A percentile compares a stretch with the other conserved stretches of the same genome.
These are phyloP conservation scores for Metarhizium rileyi DNA, from an alignment of 2,329 filamentous ascomycete species.

Conservation along the genomic window DNA sequence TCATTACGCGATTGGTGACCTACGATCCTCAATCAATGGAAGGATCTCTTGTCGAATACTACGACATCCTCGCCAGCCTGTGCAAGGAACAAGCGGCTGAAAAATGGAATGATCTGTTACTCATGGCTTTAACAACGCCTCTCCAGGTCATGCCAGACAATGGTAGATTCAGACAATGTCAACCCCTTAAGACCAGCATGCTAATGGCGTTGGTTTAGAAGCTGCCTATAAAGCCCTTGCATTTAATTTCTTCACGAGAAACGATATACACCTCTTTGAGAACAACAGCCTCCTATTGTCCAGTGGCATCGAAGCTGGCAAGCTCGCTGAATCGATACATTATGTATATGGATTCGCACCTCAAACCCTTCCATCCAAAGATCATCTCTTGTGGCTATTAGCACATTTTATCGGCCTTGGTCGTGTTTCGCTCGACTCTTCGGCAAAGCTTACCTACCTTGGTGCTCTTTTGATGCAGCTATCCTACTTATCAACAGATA, in stretches of 20 bases:
- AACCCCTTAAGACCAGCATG: background rate
- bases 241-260: constrained; percentile 27
- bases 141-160: constrained; percentile 12
- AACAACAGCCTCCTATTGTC: constrained; percentile 27
- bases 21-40: constrained; percentile 14
- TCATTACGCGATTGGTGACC: constrained; percentile 21
- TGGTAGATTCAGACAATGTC: constrained; percentile 10
- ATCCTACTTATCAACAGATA: constrained; percentile 39
- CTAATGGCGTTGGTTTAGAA: background rate
- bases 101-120: constrained; percentile 14
- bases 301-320: constrained; percentile 25
- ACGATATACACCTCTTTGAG: constrained; percentile 31
- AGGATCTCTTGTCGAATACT: constrained; percentile 26
- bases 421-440: constrained; percentile 24
- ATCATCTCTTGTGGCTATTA: constrained; percentile 51
- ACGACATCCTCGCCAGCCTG: constrained; percentile 27
- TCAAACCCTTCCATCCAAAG: constrained; percentile 19
- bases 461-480: constrained; percentile 45
- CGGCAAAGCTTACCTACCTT: constrained; percentile 32
- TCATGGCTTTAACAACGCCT: constrained; percentile 20
- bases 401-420: constrained; percentile 56
- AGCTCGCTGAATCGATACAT: constrained; percentile 33
- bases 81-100: constrained; percentile 18
- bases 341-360: constrained; percentile 21
- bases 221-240: constrained; percentile 27